Conservation (phyloP, 164 flowering plant genomes). For the Macadamia tetraphylla region DNA sequence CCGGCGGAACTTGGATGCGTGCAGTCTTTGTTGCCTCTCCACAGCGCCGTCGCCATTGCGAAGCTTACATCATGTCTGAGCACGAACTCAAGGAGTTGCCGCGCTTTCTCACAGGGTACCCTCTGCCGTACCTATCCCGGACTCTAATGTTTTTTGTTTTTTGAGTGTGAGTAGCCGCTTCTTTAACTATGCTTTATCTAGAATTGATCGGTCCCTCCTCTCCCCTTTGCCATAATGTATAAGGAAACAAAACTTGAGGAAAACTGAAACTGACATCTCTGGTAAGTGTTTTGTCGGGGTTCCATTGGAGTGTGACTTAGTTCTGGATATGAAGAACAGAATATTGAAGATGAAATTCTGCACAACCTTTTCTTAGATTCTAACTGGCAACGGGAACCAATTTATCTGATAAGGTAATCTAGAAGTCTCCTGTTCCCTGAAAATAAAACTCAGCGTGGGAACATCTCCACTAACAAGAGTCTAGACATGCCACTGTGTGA, state of each 20-base stretch:
- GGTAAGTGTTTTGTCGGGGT: too few relatives aligned
- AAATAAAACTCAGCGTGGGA: too few relatives aligned
- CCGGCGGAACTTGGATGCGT: slow-evolving; percentile 55
- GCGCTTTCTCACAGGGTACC: slow-evolving; percentile 92
- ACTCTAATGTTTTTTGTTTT: slow-evolving; percentile 49
- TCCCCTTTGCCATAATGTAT: background rate
- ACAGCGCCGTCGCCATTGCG: slow-evolving; percentile 70
- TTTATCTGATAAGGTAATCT: too few relatives aligned
- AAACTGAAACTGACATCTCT: background rate
- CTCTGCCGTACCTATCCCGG: slow-evolving; percentile 86
- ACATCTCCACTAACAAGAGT: too few relatives aligned
- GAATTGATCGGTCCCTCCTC: slow-evolving; percentile 6
- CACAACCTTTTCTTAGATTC: background rate
- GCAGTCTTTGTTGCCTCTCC: slow-evolving; percentile 73
- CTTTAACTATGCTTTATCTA: slow-evolving; percentile 11
- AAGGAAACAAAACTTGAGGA: background rate
- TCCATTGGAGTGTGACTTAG: too few relatives aligned
- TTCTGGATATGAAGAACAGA: too few relatives aligned
- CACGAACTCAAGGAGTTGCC: slow-evolving; percentile 55
- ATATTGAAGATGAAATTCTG: background rate
- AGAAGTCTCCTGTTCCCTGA: too few relatives aligned
- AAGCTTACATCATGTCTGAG: slow-evolving; percentile 83
- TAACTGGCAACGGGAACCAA: background rate
- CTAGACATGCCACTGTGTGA: too few relatives aligned
- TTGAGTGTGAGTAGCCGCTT: slow-evolving; percentile 44